Evolutionary conservation across 768 basidiomycete species (phyloP), one percentile per base, ranked within the genome.

Genomic region (Suillus subalutaceus): DNA sequence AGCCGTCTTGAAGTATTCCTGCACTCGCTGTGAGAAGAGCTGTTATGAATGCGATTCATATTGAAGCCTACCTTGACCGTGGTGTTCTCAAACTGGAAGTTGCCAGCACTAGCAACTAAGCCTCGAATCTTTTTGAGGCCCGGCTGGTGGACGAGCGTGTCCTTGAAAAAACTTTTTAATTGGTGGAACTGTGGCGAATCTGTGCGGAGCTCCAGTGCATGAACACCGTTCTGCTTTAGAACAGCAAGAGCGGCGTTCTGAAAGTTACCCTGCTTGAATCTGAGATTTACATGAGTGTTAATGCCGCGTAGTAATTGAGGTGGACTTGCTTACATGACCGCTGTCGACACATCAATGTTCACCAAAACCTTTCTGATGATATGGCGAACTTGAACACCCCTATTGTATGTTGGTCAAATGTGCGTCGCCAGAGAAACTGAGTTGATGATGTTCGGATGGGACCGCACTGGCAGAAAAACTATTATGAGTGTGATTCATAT

Each of bases 321-420:
- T 7, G 4, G 13, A 37, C 0, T 38, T 15, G 23, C 77, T 67
- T 77, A 86, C 84, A 87, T 72, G 0, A 80, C 77, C 0, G 84
- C 75, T 16, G 83, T 80, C 2, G 81, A 79, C 0, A 80, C 83
- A 62, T 87, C 86, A 2, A 87, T 73, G 16, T 82, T 85, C 2
- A 87, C 70, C 1, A 84, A 69, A 66, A 85, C 80, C 12, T 75
- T 65, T 1, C 76, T 77, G 0, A 77, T 64, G 1, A 80, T 75
- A 0, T 83, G 85, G 2, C 86, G 80, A 46, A 86, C 82, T 26
- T 26, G 26, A 26, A 26, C 26, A 55, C 82, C 84, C 67, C 84
- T 85, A 46, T 23, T 20, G 23, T 23, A 43, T 38, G 52, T 46
- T 20, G 43, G n/a, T 44, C 69, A 58, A 59, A 37, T 57, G 57